Percentiles rank a stretch among this genome's conserved stretches.
Conservation (phyloP, 2,329 filamentous ascomycete genomes). For the Epichloe brachyelytri region DNA sequence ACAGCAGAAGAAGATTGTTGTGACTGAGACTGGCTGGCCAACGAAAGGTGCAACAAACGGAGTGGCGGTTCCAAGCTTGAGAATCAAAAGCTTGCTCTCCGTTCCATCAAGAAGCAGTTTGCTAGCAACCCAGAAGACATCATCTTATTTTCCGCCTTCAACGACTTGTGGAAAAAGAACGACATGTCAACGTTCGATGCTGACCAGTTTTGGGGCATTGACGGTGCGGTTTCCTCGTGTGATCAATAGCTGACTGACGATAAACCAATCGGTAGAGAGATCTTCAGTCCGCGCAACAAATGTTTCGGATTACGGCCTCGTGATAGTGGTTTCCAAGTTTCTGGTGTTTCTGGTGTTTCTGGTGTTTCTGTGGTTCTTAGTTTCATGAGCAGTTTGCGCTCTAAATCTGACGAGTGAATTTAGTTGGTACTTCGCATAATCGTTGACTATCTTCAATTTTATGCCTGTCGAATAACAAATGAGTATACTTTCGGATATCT, state of each 20-base stretch:
- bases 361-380: too few relatives aligned
- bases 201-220: conserved; percentile 67
- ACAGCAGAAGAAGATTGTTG: conserved; percentile 59
- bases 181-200: conserved; percentile 49
- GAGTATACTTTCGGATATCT: too few relatives aligned
- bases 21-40: conserved; percentile 82
- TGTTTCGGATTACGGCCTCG: not conserved
- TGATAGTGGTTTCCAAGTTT: not conserved
- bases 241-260: conserved; percentile 1
- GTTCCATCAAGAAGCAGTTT: conserved; percentile 50
- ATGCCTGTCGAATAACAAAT: too few relatives aligned
- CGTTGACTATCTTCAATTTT: too few relatives aligned
- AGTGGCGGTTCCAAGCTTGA: conserved; percentile 52
- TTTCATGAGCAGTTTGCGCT: too few relatives aligned
- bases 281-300: not conserved
- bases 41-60: conserved; percentile 53
- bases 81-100: conserved; percentile 54
- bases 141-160: conserved; percentile 67
- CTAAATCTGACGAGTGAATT: too few relatives aligned
- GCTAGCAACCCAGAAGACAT: conserved; percentile 34
- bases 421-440: too few relatives aligned
- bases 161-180: conserved; percentile 67
- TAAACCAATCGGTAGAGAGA: not conserved
- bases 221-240: conserved; percentile 16
- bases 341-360: not conserved